phyloP scores from a whole-genome alignment of 768 basidiomycete species.

The Rhodotorula paludigena region DNA sequence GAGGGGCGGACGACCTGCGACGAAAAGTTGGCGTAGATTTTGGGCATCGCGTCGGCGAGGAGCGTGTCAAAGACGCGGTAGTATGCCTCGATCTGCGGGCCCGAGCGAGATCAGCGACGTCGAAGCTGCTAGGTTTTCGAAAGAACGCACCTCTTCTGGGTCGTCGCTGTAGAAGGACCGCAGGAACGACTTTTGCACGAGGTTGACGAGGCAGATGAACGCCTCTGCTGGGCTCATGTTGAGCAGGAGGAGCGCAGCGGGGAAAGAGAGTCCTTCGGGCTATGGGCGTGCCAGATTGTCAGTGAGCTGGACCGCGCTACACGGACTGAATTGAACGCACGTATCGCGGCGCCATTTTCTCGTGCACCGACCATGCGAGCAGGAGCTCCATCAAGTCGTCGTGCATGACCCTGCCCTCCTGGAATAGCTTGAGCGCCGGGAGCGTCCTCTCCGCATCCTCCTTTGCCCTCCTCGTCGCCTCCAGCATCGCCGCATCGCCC shows the following conservation, averaged over 20 bases:
- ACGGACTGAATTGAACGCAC: constrained; percentile 43
- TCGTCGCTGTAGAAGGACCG: constrained; percentile 68
- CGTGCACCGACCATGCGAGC: constrained; percentile 79
- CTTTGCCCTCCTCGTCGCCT: constrained; percentile 52
- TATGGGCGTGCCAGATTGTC: constrained; percentile 1
- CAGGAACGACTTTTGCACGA: constrained; percentile 77
- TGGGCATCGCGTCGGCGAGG: constrained; percentile 87
- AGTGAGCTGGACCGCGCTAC: background rate
- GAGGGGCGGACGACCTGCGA: constrained; percentile 83
- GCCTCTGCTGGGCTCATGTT: constrained; percentile 70
- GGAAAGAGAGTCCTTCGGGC: constrained; percentile 45
- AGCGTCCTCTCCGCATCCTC: constrained; percentile 68
- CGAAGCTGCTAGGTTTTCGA: constrained; percentile 7
- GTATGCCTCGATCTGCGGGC: constrained; percentile 73
- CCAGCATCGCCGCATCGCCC: constrained; percentile 47
- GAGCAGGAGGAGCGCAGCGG: constrained; percentile 80
- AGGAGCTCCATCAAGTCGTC: constrained; percentile 76
- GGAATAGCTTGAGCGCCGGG: constrained; percentile 74
- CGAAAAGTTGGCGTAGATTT: constrained; percentile 70
- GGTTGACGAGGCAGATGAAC: constrained; percentile 76
- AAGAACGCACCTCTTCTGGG: constrained; percentile 66
- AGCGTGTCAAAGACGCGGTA: constrained; percentile 90
- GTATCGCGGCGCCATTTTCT: constrained; percentile 79
- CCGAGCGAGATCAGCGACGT: background rate
- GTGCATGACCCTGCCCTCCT: constrained; percentile 67